Evolutionary conservation across 768 basidiomycete genomes (phyloP).

Genomic region (Leccinum truebloodii): DNA sequence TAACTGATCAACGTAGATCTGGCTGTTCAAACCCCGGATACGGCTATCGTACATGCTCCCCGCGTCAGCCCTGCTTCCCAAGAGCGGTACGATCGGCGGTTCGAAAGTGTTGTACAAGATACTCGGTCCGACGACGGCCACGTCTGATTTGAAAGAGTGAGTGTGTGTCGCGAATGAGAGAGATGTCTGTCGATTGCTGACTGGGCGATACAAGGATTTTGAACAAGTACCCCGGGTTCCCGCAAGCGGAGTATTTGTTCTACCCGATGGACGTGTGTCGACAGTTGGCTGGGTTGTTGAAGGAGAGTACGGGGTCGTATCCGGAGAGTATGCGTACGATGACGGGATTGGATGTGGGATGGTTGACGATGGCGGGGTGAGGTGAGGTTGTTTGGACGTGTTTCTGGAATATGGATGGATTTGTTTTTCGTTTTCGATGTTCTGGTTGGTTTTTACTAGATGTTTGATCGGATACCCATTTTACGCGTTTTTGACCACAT

Average conservation of each 20-base stretch:
- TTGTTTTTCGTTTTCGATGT: neutral
- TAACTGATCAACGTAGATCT: slow-evolving; percentile 56
- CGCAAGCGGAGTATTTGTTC: slow-evolving; percentile 81
- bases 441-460: neutral
- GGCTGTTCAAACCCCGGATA: slow-evolving; percentile 93
- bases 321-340: slow-evolving; percentile 74
- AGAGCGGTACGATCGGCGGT: slow-evolving; percentile 60
- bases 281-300: slow-evolving; percentile 65
- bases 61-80: slow-evolving; percentile 56
- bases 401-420: neutral
- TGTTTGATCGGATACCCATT: neutral
- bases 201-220: slow-evolving; percentile 43
- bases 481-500: neutral
- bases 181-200: slow-evolving; percentile 1
- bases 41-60: slow-evolving; percentile 71
- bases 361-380: slow-evolving; percentile 45
- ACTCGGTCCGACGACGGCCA: slow-evolving; percentile 57
- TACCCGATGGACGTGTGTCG: slow-evolving; percentile 82
- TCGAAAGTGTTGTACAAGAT: slow-evolving; percentile 89
- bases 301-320: slow-evolving; percentile 76
- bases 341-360: slow-evolving; percentile 83
- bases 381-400: neutral
- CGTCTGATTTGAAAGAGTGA: slow-evolving; percentile 32
- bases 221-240: slow-evolving; percentile 76
- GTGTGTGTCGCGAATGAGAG: neutral